Evolutionary conservation across 2,329 filamentous ascomycete species (phyloP).

Genomic region (Raffaelea deltoideospora): DNA sequence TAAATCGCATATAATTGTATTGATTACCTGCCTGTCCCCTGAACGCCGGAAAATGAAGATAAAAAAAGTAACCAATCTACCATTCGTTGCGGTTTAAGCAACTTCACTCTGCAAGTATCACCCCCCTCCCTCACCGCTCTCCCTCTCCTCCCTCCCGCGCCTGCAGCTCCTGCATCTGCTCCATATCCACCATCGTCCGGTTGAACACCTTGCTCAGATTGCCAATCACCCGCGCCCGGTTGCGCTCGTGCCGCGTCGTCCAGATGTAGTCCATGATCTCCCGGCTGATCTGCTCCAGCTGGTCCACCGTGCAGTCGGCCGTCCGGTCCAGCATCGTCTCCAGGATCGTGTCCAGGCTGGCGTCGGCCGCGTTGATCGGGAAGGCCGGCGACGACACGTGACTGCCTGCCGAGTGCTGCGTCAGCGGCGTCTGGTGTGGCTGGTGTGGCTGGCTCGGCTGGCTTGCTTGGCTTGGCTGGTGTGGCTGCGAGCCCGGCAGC

Average conservation of each 20-base stretch:
- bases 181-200: conserved; percentile 54
- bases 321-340: conserved; percentile 49
- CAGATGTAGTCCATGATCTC: conserved; percentile 85
- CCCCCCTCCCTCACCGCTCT: not conserved
- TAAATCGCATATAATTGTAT: too few species aligned
- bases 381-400: conserved; percentile 28
- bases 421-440: conserved; percentile 15
- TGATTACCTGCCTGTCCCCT: too few species aligned
- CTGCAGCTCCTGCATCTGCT: conserved; percentile 30
- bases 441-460: conserved; percentile 23
- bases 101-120: not conserved
- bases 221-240: conserved; percentile 53
- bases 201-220: conserved; percentile 57
- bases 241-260: conserved; percentile 65
- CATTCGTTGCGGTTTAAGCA: too few species aligned
- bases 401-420: conserved; percentile 7
- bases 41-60: not conserved
- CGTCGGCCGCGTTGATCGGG: conserved; percentile 29
- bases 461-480: conserved; percentile 13
- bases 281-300: conserved; percentile 85
- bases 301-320: conserved; percentile 73
- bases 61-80: not conserved
- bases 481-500: conserved; percentile 22
- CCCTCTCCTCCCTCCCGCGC: conserved; percentile 25
- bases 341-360: conserved; percentile 42